Percentiles rank a stretch among this genome's conserved stretches.
Conservation (phyloP, 2,329 filamentous ascomycete species). For the Bipolaris sorokiniana region DNA sequence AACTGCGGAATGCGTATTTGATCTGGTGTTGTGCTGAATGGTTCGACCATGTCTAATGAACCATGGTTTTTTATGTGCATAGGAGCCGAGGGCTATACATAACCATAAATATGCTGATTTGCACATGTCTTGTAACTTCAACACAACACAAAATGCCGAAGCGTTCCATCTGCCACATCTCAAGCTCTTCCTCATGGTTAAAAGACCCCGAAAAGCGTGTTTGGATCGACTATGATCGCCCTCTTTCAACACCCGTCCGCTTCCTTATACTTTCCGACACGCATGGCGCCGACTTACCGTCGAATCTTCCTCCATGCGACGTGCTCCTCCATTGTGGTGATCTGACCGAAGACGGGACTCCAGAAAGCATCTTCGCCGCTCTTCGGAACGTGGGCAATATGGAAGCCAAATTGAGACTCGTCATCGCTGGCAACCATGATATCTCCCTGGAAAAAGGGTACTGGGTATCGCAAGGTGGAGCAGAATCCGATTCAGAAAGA, state of each 20-base stretch:
- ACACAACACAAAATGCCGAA: background rate
- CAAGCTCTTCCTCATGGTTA: background rate
- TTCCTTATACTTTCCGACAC: constrained; percentile 54
- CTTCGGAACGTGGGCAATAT: constrained; percentile 55
- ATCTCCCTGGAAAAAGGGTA: constrained; percentile 58
- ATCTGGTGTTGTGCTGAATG: background rate
- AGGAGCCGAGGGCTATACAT: background rate
- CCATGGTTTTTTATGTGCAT: background rate
- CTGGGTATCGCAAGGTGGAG: constrained; percentile 40
- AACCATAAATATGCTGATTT: background rate
- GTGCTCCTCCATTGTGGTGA: constrained; percentile 65
- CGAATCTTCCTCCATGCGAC: constrained; percentile 57
- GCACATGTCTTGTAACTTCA: background rate
- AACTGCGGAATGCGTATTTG: background rate
- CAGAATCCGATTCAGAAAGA: constrained; percentile 10
- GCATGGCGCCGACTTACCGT: constrained; percentile 30
- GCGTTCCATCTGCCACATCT: background rate
- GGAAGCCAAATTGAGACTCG: constrained; percentile 62
- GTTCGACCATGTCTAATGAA: background rate
- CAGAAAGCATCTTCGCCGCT: constrained; percentile 54
- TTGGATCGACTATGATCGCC: background rate
- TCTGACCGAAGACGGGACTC: constrained; percentile 58
- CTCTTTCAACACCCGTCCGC: constrained; percentile 10
- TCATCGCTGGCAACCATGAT: constrained; percentile 69
- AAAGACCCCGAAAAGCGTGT: background rate